Conservation (phyloP, 805 yeast genomes). For the Komagataella mondaviorum region DNA sequence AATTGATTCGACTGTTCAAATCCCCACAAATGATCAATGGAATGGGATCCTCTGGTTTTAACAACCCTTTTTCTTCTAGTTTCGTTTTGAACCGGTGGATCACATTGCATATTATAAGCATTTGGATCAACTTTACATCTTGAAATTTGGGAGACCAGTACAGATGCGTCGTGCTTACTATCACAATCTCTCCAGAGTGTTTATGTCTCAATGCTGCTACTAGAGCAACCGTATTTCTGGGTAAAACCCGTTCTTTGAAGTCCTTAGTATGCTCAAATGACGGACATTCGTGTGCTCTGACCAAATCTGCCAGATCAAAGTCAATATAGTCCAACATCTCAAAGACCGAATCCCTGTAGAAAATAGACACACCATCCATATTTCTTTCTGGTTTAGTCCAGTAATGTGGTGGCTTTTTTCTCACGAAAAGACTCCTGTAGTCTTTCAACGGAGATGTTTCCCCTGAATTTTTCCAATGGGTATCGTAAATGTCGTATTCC, state of each 20-base stretch:
- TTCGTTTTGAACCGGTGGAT: neutral
- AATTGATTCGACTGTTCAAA: conserved; percentile 36
- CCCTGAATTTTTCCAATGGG: conserved; percentile 19
- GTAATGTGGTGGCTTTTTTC: conserved; percentile 37
- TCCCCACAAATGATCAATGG: conserved; percentile 36
- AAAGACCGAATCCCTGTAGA: conserved; percentile 34
- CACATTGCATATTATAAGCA: conserved; percentile 21
- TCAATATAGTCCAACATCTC: conserved; percentile 20
- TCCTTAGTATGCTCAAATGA: conserved; percentile 20
- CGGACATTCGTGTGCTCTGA: conserved; percentile 11
- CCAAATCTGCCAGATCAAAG: conserved; percentile 18
- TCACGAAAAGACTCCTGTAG: conserved; percentile 32
- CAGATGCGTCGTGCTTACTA: conserved; percentile 45
- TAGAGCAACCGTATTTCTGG: conserved; percentile 44
- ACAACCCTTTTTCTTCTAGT: neutral
- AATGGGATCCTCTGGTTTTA: neutral
- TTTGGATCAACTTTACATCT: conserved; percentile 41
- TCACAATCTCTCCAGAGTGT: conserved; percentile 22
- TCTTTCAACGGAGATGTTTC: conserved; percentile 8
- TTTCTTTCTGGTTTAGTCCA: conserved; percentile 32
- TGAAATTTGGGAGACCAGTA: conserved; percentile 42
- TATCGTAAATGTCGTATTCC: conserved; percentile 26
- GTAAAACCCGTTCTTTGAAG: conserved; percentile 20
- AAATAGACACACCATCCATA: conserved; percentile 51
- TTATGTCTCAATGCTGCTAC: conserved; percentile 34